Evolutionary conservation across 768 basidiomycete species (phyloP).

Genomic region (Trametes punicea): DNA sequence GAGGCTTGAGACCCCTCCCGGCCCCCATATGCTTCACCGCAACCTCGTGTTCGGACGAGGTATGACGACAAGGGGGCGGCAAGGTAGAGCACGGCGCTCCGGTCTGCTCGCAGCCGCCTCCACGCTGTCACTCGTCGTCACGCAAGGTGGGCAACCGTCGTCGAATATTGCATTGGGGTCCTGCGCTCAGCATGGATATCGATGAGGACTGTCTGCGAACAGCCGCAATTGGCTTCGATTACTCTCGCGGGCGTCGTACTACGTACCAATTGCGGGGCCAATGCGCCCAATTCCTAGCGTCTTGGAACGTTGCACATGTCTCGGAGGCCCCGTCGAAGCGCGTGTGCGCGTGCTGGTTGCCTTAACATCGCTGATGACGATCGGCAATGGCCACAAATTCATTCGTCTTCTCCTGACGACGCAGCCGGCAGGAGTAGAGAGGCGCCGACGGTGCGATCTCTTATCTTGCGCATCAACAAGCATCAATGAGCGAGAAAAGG

Average conservation of each 20-base stretch:
- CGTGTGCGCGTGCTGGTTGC: constrained; percentile 15
- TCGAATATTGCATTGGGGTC: constrained; percentile 1
- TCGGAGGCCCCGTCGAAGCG: constrained; percentile 7
- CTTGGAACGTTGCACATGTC: constrained; percentile 6
- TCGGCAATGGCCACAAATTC: constrained; percentile 20
- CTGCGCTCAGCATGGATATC: constrained; percentile 5
- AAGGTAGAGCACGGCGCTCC: background rate
- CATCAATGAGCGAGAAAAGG: constrained; percentile 12
- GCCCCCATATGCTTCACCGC: constrained; percentile 1
- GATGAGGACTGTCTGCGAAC: background rate
- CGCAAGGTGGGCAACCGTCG: constrained; percentile 1
- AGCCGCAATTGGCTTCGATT: constrained; percentile 7
- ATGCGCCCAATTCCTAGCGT: constrained; percentile 1
- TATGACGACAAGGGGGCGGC: constrained; percentile 15
- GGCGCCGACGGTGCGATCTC: constrained; percentile 3
- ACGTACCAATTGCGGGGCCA: constrained; percentile 10
- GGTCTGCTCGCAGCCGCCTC: constrained; percentile 12
- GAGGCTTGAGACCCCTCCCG: background rate
- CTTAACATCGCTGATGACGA: constrained; percentile 18
- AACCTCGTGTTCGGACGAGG: constrained; percentile 9
- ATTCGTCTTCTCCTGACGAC: constrained; percentile 17
- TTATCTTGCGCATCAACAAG: constrained; percentile 16
- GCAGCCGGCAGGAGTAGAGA: constrained; percentile 1
- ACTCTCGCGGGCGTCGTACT: background rate
- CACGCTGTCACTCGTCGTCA: constrained; percentile 18